Percentiles rank a stretch among this genome's conserved stretches.
Conservation (phyloP, 169 alveolate species). For the Plasmodium gonderi region DNA sequence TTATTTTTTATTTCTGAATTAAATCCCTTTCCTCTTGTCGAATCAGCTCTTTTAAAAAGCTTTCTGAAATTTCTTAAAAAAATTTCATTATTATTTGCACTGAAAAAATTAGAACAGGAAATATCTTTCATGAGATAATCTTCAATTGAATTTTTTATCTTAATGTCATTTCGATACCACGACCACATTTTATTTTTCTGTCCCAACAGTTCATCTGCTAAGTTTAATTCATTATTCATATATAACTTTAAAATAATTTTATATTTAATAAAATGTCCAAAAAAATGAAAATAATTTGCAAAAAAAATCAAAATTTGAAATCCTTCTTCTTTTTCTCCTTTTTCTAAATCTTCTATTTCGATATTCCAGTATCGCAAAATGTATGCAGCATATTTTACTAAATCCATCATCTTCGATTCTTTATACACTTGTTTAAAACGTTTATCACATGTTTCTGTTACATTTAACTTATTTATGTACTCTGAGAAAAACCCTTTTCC, state of each 20-base stretch:
- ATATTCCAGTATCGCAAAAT: conserved; percentile 42
- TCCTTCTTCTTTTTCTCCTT: conserved; percentile 25
- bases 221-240: not conserved
- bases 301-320: conserved; percentile 51
- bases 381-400: conserved; percentile 7
- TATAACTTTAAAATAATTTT: conserved; percentile 26
- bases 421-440: conserved; percentile 8
- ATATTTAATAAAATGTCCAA: conserved; percentile 31
- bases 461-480: conserved; percentile 6
- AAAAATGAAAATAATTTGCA: conserved; percentile 66
- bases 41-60: not conserved
- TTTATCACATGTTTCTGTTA: not conserved
- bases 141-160: conserved; percentile 26
- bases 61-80: not conserved
- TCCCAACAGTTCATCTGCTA: conserved; percentile 49
- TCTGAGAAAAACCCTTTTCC: conserved; percentile 45
- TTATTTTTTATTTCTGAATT: not conserved
- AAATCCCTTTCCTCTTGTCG: not conserved
- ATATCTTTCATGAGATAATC: conserved; percentile 44
- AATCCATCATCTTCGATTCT: conserved; percentile 37
- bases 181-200: conserved; percentile 40
- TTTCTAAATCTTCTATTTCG: not conserved
- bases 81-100: not conserved
- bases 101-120: conserved; percentile 6
- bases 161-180: conserved; percentile 25